These are phyloP conservation scores for Talaromyces sp. DNA, from an alignment of 2,329 filamentous ascomycete species.

Conservation along the genomic window DNA sequence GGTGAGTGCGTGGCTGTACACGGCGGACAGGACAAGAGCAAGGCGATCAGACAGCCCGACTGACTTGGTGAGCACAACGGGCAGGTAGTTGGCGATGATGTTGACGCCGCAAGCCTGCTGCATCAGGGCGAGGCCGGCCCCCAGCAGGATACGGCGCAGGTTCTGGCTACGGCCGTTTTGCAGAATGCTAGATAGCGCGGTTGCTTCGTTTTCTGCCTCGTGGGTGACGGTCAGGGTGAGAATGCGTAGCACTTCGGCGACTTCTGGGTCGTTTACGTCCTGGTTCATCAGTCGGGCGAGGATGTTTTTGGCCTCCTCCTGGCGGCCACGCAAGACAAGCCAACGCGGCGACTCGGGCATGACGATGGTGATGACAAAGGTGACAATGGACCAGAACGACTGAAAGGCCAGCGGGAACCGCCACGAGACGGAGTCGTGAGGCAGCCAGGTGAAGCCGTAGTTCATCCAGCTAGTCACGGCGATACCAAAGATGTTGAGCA, in stretches of 20 bases:
- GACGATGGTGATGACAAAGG: constrained; percentile 27
- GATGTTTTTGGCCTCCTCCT: constrained; percentile 11
- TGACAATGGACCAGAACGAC: constrained; percentile 37
- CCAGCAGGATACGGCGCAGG: constrained; percentile 37
- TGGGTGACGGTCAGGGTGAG: constrained; percentile 29
- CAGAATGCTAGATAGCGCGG: constrained; percentile 23
- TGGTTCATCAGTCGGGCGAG: not conserved
- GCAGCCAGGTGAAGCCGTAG: constrained; percentile 37
- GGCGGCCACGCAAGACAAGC: not conserved
- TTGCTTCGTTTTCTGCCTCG: constrained; percentile 27
- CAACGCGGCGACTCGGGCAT: constrained; percentile 3
- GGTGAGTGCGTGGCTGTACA: constrained; percentile 9
- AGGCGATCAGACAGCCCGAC: constrained; percentile 19
- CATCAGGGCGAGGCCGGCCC: constrained; percentile 44
- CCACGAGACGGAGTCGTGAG: constrained; percentile 25
- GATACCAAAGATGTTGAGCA: constrained; percentile 23
- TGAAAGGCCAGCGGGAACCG: constrained; percentile 42
- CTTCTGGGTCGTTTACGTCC: constrained; percentile 18
- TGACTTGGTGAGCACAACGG: constrained; percentile 11
- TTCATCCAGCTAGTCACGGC: constrained; percentile 4
- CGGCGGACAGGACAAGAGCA: constrained; percentile 11
- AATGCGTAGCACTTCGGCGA: constrained; percentile 4
- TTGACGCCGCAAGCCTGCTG: constrained; percentile 35
- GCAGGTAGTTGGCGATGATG: constrained; percentile 11
- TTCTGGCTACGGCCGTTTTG: constrained; percentile 39